Evolutionary conservation across 2,329 filamentous ascomycete genomes (phyloP).

Genomic region (Ophiostoma sp.): DNA sequence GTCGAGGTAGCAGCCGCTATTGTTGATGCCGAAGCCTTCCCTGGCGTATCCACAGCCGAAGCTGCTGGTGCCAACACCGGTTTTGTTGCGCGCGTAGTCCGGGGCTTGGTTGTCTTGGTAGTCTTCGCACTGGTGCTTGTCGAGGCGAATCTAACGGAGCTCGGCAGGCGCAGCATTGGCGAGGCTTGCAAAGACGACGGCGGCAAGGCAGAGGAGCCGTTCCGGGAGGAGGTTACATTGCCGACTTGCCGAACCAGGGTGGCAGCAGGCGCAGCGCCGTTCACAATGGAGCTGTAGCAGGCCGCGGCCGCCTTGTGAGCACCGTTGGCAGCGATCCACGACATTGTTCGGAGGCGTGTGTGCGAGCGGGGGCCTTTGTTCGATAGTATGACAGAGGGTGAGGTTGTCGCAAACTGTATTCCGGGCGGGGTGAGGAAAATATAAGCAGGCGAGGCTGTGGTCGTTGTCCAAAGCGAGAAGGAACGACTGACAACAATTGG

Average conservation of each 20-base stretch:
- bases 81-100: constrained; percentile 17
- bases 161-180: neutral
- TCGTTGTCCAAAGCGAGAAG: constrained; percentile 49
- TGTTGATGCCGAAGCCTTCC: constrained; percentile 17
- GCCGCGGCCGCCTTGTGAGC: constrained; percentile 21
- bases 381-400: neutral
- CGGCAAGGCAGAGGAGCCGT: too few relatives aligned
- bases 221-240: neutral
- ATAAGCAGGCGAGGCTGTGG: constrained; percentile 52
- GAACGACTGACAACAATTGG: neutral
- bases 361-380: neutral
- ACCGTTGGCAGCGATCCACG: constrained; percentile 24
- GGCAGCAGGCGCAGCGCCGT: constrained; percentile 18
- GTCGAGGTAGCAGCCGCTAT: constrained; percentile 18
- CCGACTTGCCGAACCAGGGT: constrained; percentile 15
- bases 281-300: constrained; percentile 24
- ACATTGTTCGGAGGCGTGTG: constrained; percentile 20
- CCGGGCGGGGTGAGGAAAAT: constrained; percentile 46
- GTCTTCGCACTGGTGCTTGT: constrained; percentile 16
- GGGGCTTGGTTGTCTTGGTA: constrained; percentile 17
- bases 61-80: neutral
- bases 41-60: neutral
- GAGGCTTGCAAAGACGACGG: neutral
- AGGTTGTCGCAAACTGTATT: neutral
- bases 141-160: constrained; percentile 20